Evolutionary conservation across 2,329 filamentous ascomycete species (phyloP).

Genomic region (Fonsecaea multimorphosa): DNA sequence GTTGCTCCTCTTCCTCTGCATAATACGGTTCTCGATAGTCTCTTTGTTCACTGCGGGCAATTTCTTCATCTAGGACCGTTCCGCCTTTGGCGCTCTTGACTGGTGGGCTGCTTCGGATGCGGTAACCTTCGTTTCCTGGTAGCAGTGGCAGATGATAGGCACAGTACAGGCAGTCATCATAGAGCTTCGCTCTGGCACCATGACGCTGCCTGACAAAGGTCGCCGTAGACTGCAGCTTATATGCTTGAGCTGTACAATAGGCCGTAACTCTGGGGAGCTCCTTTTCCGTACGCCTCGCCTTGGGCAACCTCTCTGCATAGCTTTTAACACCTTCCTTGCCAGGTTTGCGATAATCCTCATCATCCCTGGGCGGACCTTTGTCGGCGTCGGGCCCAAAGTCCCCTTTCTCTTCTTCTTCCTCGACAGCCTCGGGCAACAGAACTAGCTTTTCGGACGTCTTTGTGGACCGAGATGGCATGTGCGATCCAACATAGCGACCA

Average conservation of each 20-base stretch:
- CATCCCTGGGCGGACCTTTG: conserved; percentile 56
- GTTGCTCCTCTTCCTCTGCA: conserved; percentile 68
- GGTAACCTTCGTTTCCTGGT: conserved; percentile 82
- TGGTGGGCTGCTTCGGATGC: conserved; percentile 86
- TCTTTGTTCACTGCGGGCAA: conserved; percentile 87
- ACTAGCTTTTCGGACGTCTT: conserved; percentile 98
- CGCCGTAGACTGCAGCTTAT: conserved; percentile 86
- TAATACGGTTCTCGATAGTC: conserved; percentile 93
- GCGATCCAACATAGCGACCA: conserved; percentile 61
- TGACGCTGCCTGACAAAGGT: conserved; percentile 87
- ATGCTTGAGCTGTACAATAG: conserved; percentile 94
- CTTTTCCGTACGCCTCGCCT: conserved; percentile 83
- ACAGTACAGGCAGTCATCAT: conserved; percentile 95
- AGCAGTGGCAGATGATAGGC: conserved; percentile 92
- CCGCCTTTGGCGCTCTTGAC: conserved; percentile 92
- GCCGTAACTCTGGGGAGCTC: conserved; percentile 82
- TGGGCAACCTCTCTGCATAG: conserved; percentile 91
- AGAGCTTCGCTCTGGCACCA: conserved; percentile 90
- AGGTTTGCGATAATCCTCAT: conserved; percentile 68
- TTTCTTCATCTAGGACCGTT: conserved; percentile 90
- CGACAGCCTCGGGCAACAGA: conserved; percentile 79
- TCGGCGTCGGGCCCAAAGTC: conserved; percentile 61
- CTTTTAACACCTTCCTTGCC: conserved; percentile 73
- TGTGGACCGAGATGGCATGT: conserved; percentile 82
- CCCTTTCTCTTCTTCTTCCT: conserved; percentile 61